These are phyloP conservation scores for Suhomyces terraborum DNA, from an alignment of 1,139 yeast genomes.

Conservation along the genomic window DNA sequence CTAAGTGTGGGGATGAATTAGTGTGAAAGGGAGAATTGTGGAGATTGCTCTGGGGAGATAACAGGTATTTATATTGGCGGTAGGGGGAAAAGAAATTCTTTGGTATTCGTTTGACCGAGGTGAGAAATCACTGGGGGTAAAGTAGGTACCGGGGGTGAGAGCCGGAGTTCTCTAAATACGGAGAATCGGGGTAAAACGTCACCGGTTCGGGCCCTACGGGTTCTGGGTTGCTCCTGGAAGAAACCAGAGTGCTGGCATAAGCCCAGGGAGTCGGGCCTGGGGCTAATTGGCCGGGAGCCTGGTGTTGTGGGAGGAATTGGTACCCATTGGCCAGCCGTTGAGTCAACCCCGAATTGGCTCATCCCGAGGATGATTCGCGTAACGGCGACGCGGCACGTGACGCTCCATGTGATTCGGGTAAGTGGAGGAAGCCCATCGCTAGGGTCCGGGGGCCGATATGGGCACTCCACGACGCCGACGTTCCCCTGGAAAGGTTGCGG, in stretches of 20 bases:
- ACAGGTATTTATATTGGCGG: constrained; percentile 3
- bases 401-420: constrained; percentile 1
- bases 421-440: constrained; percentile 1
- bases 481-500: too few relatives aligned
- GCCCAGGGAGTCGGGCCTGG: neutral
- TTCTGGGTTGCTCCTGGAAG: neutral
- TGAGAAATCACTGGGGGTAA: neutral
- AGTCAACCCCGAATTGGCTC: neutral
- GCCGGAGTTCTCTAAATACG: neutral
- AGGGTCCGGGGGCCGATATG: neutral
- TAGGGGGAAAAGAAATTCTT: constrained; percentile 2
- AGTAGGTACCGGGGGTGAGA: neutral
- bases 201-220: neutral
- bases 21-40: neutral
- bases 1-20: neutral
- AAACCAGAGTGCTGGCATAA: neutral
- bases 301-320: too few relatives aligned
- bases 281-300: neutral
- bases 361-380: constrained; percentile 3
- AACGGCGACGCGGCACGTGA: neutral
- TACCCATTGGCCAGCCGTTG: too few relatives aligned
- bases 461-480: too few relatives aligned
- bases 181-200: neutral
- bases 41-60: constrained; percentile 1
- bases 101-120: constrained; percentile 3